Evolutionary conservation across 306 rosid genomes (phyloP), one percentile per base, ranked within the genome.

Genomic region (peach (Prunus persica)): DNA sequence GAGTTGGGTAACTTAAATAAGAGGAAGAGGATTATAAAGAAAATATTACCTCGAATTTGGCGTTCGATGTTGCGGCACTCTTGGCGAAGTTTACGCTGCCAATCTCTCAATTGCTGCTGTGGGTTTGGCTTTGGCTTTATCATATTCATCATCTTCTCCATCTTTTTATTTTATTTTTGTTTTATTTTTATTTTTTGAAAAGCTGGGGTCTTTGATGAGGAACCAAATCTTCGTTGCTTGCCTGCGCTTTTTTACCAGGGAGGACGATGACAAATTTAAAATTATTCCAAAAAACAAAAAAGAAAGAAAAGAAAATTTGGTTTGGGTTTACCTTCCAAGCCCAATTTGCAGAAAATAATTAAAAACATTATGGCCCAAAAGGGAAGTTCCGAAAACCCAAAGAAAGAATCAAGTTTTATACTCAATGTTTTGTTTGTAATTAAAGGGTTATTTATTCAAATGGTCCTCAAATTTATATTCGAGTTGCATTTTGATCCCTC

Each of bases 31-130:
- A 0, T 0, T 51, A 78, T 72, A 12, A 66, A 28, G 22, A 69
- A 16, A 30, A 78, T 55, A 74, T 78, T 70, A 80, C 96, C 98
- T 79, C 97, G 87, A 76, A 92, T 88, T 88, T 95, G 98, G 74
- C 98, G 97, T 67, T 92, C 98, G 80, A 95, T 86, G 85, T 89
- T 90, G 71, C 96, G 95, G 79, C 96, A 87, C 89, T 90, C 98
- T 65, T 95, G 97, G 51, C 93, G 98, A 61, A 95, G 98, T 78
- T 74, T 83, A 2, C 98, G 91, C 61, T 95, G 98, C 98, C 98
- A 95, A 82, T 89, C 97, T 77, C 96, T 82, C 84, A 92, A 81
- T 66, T 82, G 87, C 75, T 95, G 93, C 72, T 95, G 98, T 5
- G 98, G 97, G 62, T 84, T 92, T 55, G 91, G 67, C 80, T 92